Conservation (phyloP, 1,139 yeast species). For the Hansenula lynferdii region DNA sequence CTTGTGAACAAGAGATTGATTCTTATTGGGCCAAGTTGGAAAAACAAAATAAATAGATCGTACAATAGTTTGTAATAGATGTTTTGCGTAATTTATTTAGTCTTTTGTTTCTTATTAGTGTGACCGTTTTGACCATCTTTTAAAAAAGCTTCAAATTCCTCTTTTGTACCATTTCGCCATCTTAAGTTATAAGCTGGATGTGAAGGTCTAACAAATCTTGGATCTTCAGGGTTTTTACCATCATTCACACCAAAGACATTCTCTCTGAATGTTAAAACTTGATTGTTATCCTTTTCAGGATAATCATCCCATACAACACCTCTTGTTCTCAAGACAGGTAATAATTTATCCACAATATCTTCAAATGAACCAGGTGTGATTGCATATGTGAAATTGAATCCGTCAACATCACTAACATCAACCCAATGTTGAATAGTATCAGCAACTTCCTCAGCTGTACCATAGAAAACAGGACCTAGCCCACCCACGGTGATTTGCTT, state of each 20-base stretch:
- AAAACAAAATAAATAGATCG: too few species aligned
- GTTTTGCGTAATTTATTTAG: too few species aligned
- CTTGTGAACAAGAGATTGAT: conserved; percentile 49
- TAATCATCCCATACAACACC: conserved; percentile 28
- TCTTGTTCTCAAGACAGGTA: conserved; percentile 28
- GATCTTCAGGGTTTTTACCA: neutral
- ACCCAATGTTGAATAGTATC: conserved; percentile 29
- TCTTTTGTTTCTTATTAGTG: neutral
- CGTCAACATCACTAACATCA: conserved; percentile 29
- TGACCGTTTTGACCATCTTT: too few species aligned
- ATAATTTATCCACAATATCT: conserved; percentile 25
- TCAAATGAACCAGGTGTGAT: conserved; percentile 28
- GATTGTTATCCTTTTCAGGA: conserved; percentile 13
- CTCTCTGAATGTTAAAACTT: conserved; percentile 6
- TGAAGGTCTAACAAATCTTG: neutral
- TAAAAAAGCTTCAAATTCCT: neutral
- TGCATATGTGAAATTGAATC: conserved; percentile 29
- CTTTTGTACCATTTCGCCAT: neutral
- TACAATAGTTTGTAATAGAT: too few species aligned
- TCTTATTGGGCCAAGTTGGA: conserved; percentile 26
- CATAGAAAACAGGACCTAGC: conserved; percentile 26
- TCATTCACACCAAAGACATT: conserved; percentile 6
- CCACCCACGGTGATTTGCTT: conserved; percentile 27
- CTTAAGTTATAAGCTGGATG: neutral
- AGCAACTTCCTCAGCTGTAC: conserved; percentile 27